Evolutionary conservation across 345 rosid genomes (phyloP), one percentile per base, ranked within the genome.

Genomic region (Clarkia xantiana): DNA sequence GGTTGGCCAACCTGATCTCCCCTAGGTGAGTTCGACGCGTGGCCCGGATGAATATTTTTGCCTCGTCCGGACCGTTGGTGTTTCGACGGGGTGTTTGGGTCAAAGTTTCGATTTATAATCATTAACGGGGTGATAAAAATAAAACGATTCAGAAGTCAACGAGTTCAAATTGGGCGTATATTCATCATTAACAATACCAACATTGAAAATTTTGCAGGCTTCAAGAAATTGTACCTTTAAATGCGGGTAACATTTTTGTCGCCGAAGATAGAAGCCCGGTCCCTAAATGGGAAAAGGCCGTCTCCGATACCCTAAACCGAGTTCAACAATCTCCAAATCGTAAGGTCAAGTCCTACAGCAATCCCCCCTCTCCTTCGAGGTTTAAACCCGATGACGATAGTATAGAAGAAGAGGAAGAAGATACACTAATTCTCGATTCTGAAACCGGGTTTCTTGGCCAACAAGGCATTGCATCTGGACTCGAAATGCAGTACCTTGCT

Each of bases 141-240:
- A n/a, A n/a, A n/a, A n/a, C n/a, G n/a, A n/a, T n/a, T n/a, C n/a
- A n/a, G n/a, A n/a, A n/a, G n/a, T n/a, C n/a, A n/a, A n/a, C n/a
- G n/a, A n/a, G n/a, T n/a, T n/a, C n/a, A n/a, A n/a, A n/a, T n/a
- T n/a, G n/a, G n/a, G n/a, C n/a, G n/a, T n/a, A n/a, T n/a, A n/a
- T n/a, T n/a, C n/a, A n/a, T n/a, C n/a, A n/a, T n/a, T n/a, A n/a
- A n/a, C n/a, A n/a, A n/a, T n/a, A n/a, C n/a, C n/a, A n/a, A n/a
- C n/a, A n/a, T n/a, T n/a, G n/a, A n/a, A n/a, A n/a, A n/a, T n/a
- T n/a, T 43, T 62, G 18, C 60, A 90, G 97, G 54, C 67, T 90
- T 56, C 97, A 86, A 76, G 97, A 90, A 70, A 83, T 90, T 45
- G 94, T 90, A 40, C 95, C 97, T n/a, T 73, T 90, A 45, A 90